Evolutionary conservation across 805 yeast genomes (phyloP), one percentile per base, ranked within the genome.

Genomic region (Saccharomyces mikatae): DNA sequence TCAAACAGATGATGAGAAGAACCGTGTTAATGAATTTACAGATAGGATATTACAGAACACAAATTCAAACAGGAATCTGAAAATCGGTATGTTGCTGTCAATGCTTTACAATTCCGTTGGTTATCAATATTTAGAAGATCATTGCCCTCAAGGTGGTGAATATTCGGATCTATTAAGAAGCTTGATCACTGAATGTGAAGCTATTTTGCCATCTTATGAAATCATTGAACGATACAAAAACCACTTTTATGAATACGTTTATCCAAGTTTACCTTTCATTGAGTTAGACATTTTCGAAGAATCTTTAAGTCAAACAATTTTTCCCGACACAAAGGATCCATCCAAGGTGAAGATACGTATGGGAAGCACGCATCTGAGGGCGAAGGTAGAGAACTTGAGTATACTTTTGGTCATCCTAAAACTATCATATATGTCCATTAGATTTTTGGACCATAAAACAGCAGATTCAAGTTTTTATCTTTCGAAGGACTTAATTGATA

Each of bases 241-340:
- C 2, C 62, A 64, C 53, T 70, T 68, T 50, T 66, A 62, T 47
- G 61, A 61, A 32, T 57, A 58, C 47, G 56, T 70, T 14, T 69
- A 57, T 50, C 67, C 68, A 8, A 62, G 57, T 46, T 53, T 65
- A 30, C 69, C 72, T 1, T 66, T 64, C 48, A 46, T 70, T 21
- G 67, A 68, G 50, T 57, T 59, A 11, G 58, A 59, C 29, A 52
- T 58, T 28, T 70, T 70, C 54, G 73, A 70, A 54, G 63, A 65
- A 28, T 59, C 67, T n/a, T 41, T 70, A 8, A 46, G 54, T 22
- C 54, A 60, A 31, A 59, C 66, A 6, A 47, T 70, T 44, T 47
- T 52, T 10, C 52, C 50, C 13, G 62, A 66, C 53, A 56, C 58
- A 17, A 49, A 56, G 3, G 54, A 59, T 31, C 60, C 65, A 9